Conservation (phyloP, 148 eudicot species). For the Heliamphora exappendiculata region DNA sequence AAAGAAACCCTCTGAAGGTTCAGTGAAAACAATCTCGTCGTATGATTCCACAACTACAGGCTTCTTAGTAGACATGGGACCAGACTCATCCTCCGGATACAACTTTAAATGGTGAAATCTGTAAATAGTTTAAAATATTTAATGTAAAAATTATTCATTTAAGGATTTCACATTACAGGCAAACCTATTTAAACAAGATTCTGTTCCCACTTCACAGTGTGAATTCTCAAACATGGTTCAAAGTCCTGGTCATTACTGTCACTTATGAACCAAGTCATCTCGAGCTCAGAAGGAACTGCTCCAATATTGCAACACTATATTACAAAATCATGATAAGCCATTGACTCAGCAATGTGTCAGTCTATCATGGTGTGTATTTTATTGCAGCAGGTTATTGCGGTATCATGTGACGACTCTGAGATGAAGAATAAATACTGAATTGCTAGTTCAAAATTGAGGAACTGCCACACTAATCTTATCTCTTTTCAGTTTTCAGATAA, state of each 20-base stretch:
- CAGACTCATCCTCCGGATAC: conserved; percentile 56
- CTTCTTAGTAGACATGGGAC: conserved; percentile 47
- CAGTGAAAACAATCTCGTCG: conserved; percentile 53
- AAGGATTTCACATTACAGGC: background rate
- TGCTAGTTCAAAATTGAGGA: background rate
- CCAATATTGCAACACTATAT: background rate
- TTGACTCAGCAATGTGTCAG: background rate
- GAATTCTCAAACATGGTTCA: background rate
- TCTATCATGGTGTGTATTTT: background rate
- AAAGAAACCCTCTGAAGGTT: conserved; percentile 55
- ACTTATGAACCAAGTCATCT: background rate
- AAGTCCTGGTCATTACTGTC: background rate
- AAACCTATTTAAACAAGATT: background rate
- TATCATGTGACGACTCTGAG: background rate
- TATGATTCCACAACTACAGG: conserved; percentile 56
- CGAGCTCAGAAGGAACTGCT: background rate
- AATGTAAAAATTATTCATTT: background rate
- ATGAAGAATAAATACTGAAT: background rate
- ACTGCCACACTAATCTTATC: background rate
- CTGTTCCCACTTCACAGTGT: background rate
- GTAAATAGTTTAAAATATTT: conserved; percentile 8
- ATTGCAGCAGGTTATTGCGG: background rate
- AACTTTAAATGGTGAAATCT: conserved; percentile 57
- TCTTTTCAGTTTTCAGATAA: background rate
- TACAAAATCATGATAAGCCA: background rate